Conservation (phyloP, 2,329 filamentous ascomycete genomes). For the Coniochaeta prunicola region DNA sequence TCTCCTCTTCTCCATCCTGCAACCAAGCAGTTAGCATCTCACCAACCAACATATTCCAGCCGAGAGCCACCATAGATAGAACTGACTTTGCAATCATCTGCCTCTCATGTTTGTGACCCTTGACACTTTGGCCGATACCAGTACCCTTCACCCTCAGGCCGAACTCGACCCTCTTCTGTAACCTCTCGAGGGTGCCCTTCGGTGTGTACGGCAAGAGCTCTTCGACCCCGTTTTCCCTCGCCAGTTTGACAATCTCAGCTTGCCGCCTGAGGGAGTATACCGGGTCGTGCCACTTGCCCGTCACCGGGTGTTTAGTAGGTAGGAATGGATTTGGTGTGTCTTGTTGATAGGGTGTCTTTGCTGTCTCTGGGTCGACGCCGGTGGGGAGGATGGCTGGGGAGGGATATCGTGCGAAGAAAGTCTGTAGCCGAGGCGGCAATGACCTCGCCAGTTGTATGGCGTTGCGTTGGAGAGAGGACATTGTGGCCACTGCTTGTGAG, state of each 20-base stretch:
- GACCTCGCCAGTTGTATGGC: constrained; percentile 57
- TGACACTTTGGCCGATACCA: constrained; percentile 85
- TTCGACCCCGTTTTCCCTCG: constrained; percentile 69
- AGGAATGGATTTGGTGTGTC: constrained; percentile 72
- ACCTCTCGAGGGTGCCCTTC: constrained; percentile 67
- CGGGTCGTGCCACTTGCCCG: constrained; percentile 77
- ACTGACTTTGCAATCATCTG: constrained; percentile 66
- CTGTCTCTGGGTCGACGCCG: constrained; percentile 29
- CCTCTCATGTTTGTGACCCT: constrained; percentile 91
- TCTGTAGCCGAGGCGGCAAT: constrained; percentile 70
- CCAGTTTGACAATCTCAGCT: constrained; percentile 84
- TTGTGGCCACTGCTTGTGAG: constrained; percentile 16
- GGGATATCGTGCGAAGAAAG: constrained; percentile 87
- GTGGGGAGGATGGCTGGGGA: constrained; percentile 54
- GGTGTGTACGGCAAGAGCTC: constrained; percentile 68
- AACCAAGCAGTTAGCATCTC: constrained; percentile 21
- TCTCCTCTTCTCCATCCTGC: constrained; percentile 77
- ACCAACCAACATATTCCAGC: not conserved
- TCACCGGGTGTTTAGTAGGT: constrained; percentile 68
- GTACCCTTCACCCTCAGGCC: constrained; percentile 87
- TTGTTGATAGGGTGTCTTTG: constrained; percentile 43
- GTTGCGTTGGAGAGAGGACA: constrained; percentile 11
- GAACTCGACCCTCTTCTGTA: constrained; percentile 66
- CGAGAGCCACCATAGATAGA: not conserved
- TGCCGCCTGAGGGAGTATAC: constrained; percentile 79